These are phyloP conservation scores for California macrophylla DNA, from an alignment of 441 rosid species.

Conservation along the genomic window DNA sequence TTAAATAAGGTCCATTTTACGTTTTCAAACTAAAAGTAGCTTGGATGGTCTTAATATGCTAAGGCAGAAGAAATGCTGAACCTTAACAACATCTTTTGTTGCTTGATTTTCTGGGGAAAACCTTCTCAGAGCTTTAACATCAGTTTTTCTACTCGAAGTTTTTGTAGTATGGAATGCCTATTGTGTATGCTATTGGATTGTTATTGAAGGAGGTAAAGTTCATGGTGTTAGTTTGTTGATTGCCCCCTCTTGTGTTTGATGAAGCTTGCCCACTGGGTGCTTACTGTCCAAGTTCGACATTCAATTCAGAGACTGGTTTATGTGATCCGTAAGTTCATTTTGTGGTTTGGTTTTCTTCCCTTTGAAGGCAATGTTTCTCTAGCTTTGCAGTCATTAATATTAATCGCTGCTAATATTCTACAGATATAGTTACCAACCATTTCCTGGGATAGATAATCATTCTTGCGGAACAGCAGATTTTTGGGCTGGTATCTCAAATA, in stretches of 20 bases:
- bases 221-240: background rate
- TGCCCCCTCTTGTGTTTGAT: background rate
- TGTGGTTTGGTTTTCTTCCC: background rate
- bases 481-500: constrained; percentile 63
- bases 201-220: background rate
- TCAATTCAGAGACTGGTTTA: constrained; percentile 42
- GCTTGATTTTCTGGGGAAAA: constrained; percentile 3
- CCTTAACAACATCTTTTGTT: constrained; percentile 1
- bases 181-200: background rate
- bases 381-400: background rate
- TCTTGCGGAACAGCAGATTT: constrained; percentile 89
- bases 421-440: constrained; percentile 75
- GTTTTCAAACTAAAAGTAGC: background rate
- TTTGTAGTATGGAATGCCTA: background rate
- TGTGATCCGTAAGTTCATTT: constrained; percentile 58
- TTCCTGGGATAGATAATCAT: constrained; percentile 55
- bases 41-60: background rate
- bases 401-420: constrained; percentile 11
- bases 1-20: background rate
- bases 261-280: constrained; percentile 64
- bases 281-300: constrained; percentile 52
- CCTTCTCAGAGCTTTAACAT: constrained; percentile 2
- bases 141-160: background rate
- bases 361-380: constrained; percentile 1
- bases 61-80: background rate